Evolutionary conservation across 2,329 filamentous ascomycete species (phyloP).

Genomic region (Phyllosticta citriasiana): DNA sequence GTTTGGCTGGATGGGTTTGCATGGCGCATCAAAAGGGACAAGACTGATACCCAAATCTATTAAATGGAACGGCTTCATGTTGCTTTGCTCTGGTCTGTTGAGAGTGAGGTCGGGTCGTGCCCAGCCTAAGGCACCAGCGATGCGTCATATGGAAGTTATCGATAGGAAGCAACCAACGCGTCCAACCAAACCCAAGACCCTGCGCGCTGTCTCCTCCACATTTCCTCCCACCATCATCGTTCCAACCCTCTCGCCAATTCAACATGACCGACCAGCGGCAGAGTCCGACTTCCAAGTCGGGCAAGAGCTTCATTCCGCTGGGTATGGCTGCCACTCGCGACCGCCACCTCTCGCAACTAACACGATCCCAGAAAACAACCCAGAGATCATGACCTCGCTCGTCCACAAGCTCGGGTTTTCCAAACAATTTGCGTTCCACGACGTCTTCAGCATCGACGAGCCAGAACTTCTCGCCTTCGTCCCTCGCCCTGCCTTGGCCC

Average conservation of each 20-base stretch:
- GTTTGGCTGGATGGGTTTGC: background rate
- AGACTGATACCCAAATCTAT: background rate
- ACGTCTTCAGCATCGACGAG: conserved; percentile 45
- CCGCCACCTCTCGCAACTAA: background rate
- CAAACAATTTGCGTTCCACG: conserved; percentile 39
- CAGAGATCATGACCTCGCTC: conserved; percentile 42
- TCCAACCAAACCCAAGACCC: background rate
- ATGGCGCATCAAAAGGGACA: background rate
- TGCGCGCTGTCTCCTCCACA: background rate
- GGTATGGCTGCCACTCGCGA: conserved; percentile 15
- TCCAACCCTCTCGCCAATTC: conserved; percentile 10
- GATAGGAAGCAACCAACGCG: background rate
- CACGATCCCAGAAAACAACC: conserved; percentile 42
- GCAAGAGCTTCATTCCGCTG: conserved; percentile 29
- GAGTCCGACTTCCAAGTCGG: conserved; percentile 14
- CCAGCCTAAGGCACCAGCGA: background rate
- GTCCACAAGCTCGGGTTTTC: conserved; percentile 41
- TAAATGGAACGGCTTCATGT: background rate
- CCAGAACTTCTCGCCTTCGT: conserved; percentile 39
- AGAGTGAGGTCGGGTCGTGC: background rate
- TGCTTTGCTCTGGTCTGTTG: background rate
- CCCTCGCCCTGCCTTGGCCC: conserved; percentile 43
- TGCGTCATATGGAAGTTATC: conserved; percentile 1
- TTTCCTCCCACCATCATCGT: conserved; percentile 17
- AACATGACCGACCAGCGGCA: conserved; percentile 13